Percentiles rank a stretch among this genome's conserved stretches.
Evolutionary conservation across 148 eudicot genomes (phyloP).

Genomic region (Pouteria glomerata): DNA sequence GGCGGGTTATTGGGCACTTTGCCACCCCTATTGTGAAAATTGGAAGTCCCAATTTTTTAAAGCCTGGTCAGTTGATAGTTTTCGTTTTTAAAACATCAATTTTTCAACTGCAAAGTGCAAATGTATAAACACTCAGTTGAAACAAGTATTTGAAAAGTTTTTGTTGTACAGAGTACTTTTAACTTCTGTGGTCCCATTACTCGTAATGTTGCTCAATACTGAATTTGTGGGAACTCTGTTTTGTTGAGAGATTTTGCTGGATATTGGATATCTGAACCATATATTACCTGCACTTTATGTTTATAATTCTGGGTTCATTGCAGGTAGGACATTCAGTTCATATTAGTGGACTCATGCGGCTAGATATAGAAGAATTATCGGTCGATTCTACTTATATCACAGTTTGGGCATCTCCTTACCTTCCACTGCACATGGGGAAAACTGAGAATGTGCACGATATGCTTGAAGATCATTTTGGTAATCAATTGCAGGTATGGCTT

Average conservation of each 20-base stretch:
- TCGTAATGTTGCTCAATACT: neutral
- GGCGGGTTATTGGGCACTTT: no score
- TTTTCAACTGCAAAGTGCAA: neutral
- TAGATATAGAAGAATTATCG: constrained; percentile 67
- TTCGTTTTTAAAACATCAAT: neutral
- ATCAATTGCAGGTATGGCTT: constrained; percentile 61
- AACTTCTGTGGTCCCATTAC: neutral
- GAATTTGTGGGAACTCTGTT: neutral
- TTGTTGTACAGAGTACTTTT: neutral
- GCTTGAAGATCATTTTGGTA: constrained; percentile 77
- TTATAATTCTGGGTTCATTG: constrained; percentile 7
- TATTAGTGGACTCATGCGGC: constrained; percentile 81
- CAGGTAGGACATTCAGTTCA: constrained; percentile 90
- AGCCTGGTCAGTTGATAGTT: neutral
- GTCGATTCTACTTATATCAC: constrained; percentile 79
- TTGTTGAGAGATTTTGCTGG: neutral
- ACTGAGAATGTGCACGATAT: constrained; percentile 59
- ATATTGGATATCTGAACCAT: neutral
- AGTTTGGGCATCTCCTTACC: constrained; percentile 83
- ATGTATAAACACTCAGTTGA: neutral
- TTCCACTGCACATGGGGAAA: constrained; percentile 94
- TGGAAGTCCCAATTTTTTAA: neutral
- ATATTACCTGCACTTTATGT: neutral
- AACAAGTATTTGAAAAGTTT: neutral
- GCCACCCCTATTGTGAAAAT: no score